These are phyloP conservation scores for Kregervanrija pseudodelftensis DNA, from an alignment of 805 yeast species.

Conservation along the genomic window DNA sequence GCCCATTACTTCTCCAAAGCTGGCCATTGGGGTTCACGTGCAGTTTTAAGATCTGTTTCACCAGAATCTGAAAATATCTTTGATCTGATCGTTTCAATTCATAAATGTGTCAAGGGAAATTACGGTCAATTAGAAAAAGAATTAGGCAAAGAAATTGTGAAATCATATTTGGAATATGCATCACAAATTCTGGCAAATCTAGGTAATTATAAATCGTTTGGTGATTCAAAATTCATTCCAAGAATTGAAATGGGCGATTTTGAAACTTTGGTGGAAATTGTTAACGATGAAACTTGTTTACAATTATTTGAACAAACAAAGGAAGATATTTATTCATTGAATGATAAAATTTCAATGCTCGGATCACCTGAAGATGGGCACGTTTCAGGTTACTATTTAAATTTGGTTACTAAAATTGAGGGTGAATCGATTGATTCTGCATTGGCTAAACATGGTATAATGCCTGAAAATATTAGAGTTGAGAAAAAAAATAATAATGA, in stretches of 20 bases:
- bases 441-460: conserved; percentile 52
- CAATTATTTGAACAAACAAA: conserved; percentile 37
- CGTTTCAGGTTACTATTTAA: conserved; percentile 64
- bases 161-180: conserved; percentile 59
- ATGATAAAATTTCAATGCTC: conserved; percentile 44
- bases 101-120: conserved; percentile 43
- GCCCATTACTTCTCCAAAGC: conserved; percentile 84
- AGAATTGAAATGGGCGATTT: conserved; percentile 42
- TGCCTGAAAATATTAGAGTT: conserved; percentile 78
- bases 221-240: conserved; percentile 83
- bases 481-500: conserved; percentile 41
- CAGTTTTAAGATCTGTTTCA: conserved; percentile 72
- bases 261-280: conserved; percentile 36
- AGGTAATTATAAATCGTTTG: conserved; percentile 82
- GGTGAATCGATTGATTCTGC: conserved; percentile 61
- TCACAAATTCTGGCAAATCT: conserved; percentile 69
- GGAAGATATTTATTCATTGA: conserved; percentile 42
- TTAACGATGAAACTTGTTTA: conserved; percentile 29
- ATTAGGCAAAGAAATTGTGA: conserved; percentile 31
- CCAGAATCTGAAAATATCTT: conserved; percentile 73
- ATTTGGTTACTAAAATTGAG: conserved; percentile 49
- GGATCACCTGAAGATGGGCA: conserved; percentile 81
- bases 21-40: conserved; percentile 76
- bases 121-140: conserved; percentile 30
- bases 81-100: conserved; percentile 59